A percentile compares a stretch with the other conserved stretches of the same genome.
Conservation (phyloP, 495 filamentous ascomycete species). For the Letharia columbiana region DNA sequence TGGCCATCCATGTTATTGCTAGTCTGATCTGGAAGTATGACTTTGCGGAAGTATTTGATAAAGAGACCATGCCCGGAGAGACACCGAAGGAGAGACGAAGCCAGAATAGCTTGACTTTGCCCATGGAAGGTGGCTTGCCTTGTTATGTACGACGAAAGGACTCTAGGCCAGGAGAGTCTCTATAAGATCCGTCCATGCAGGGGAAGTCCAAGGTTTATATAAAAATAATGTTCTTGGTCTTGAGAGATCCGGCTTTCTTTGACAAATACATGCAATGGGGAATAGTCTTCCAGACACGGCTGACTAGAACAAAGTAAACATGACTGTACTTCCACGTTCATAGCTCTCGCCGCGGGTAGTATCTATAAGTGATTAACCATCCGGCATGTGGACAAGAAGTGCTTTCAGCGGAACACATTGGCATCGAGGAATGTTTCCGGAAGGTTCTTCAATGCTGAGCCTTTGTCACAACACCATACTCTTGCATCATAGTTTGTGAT, state of each 20-base stretch:
- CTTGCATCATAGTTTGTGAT: not conserved
- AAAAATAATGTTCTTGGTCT: not conserved
- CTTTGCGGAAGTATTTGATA: slow-evolving; percentile 34
- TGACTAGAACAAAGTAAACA: not conserved
- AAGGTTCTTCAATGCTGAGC: not conserved
- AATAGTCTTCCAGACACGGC: not conserved
- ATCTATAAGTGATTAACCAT: not conserved
- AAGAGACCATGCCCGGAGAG: slow-evolving; percentile 21
- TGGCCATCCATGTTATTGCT: slow-evolving; percentile 46
- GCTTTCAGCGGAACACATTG: not conserved
- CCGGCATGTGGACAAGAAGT: not conserved
- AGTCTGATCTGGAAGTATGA: slow-evolving; percentile 41
- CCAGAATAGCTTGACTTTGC: slow-evolving; percentile 50
- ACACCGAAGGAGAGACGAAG: slow-evolving; percentile 36
- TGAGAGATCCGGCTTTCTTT: not conserved
- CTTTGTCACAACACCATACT: not conserved
- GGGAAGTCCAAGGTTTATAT: not conserved
- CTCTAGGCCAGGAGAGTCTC: not conserved
- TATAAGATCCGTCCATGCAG: not conserved
- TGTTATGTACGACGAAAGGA: slow-evolving; percentile 15
- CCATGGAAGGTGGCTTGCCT: slow-evolving; percentile 52
- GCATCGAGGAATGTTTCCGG: not conserved
- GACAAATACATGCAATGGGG: not conserved
- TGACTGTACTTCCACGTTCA: not conserved
- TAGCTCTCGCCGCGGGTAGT: not conserved